Evolutionary conservation across 2,329 filamentous ascomycete species (phyloP), one percentile per base, ranked within the genome.

Genomic region (Fusarium citri): DNA sequence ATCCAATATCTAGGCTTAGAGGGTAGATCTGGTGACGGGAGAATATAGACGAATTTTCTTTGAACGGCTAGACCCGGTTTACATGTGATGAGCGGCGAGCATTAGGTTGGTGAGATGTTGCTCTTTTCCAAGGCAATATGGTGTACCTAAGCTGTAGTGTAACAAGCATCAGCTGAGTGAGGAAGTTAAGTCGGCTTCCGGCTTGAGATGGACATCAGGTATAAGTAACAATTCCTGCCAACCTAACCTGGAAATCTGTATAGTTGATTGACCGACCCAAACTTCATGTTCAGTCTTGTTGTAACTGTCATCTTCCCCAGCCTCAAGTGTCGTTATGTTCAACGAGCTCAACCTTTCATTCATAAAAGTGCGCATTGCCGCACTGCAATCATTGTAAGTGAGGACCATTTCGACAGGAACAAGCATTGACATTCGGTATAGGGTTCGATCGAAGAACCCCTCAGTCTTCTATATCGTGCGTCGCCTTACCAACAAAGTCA

Each of bases 361-460:
- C 37, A 78, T 81, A 59, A 82, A 83, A 54, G 78, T 86, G 64
- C 83, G 84, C 66, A 81, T 87, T 64, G 83, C 83, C 28, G 79
- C 84, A 28, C 75, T 85, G 37, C 82, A 84, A 74, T 81, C 80
- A 46, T 77, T 84, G 84, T 86, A 77, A 72, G 84, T 81, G 15
- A n/a, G 9, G 10, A n/a, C 23, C 18, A n/a, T 22, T 23, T 15
- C 14, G 22, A 47, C 23, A 18, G n/a, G n/a, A 20, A 56, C 8
- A 9, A 23, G 30, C 31, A 15, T 20, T 41, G 20, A 66, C 14
- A 9, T 26, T 8, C 8, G 10, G 12, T 41, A 5, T 16, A 73
- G 73, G 11, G 53, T 71, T n/a, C 49, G 66, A 10, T 55, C 68
- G 22, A 58, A 45, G 16, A 48, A 55, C 22, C 22, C 43, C 18